Evolutionary conservation across 768 basidiomycete genomes (phyloP).

Genomic region (Postia placenta): DNA sequence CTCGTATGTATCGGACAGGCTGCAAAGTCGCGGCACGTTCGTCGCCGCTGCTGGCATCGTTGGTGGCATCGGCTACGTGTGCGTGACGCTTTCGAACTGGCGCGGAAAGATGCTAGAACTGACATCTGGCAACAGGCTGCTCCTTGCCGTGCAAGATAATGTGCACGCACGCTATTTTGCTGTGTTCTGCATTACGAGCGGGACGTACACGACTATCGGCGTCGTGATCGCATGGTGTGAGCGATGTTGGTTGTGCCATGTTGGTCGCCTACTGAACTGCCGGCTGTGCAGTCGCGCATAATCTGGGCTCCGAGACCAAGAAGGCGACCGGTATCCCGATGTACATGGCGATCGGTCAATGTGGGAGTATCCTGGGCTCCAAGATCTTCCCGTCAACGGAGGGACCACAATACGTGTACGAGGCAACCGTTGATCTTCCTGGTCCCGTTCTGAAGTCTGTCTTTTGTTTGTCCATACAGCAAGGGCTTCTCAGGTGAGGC

Average conservation of each 20-base stretch:
- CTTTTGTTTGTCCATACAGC: background rate
- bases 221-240: slow-evolving; percentile 74
- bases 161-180: slow-evolving; percentile 70
- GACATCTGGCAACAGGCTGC: slow-evolving; percentile 33
- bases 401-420: slow-evolving; percentile 32
- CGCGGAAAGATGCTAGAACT: no score
- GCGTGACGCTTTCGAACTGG: slow-evolving; percentile 19
- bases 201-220: slow-evolving; percentile 74
- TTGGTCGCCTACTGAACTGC: slow-evolving; percentile 1
- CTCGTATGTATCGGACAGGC: slow-evolving; percentile 58
- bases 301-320: slow-evolving; percentile 41
- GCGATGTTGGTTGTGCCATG: slow-evolving; percentile 17
- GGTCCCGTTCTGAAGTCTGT: background rate
- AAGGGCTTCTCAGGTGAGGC: slow-evolving; percentile 14
- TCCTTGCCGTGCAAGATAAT: slow-evolving; percentile 49
- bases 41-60: slow-evolving; percentile 39
- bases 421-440: no score
- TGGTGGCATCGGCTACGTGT: slow-evolving; percentile 61
- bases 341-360: slow-evolving; percentile 37
- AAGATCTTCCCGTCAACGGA: slow-evolving; percentile 36
- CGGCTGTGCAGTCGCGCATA: slow-evolving; percentile 24
- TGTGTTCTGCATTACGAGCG: slow-evolving; percentile 69
- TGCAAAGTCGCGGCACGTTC: slow-evolving; percentile 54
- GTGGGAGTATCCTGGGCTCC: slow-evolving; percentile 34
- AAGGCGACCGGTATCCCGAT: slow-evolving; percentile 36